Base-by-base conservation (phyloP, 805 yeast genomes). In the Kregervanrija fluxuum region DNA sequence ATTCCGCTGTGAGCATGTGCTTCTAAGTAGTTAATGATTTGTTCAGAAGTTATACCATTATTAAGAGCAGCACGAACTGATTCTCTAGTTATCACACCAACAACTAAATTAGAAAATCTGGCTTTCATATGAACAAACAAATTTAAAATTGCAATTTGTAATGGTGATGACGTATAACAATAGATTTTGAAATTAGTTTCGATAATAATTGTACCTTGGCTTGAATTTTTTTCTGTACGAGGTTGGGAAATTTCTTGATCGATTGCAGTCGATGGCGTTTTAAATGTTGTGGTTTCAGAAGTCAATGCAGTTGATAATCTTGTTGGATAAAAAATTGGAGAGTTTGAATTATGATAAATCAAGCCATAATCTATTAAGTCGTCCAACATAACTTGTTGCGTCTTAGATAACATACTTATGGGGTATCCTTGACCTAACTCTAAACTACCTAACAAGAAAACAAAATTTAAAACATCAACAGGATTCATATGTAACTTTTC, bases 1-100 rank as follows among this genome's bases (percentile, higher is more conserved):
- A 91, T 85, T 60, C 89, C 95, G 2, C 95, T 85, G 65, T 91
- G 98, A 0, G 97, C 96, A 68, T 93, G 96, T 0, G 89, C 76
- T 50, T 87, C 89, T 38, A 93, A 65, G 60, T 91, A 93, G 51
- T 87, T 79, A 48, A 93, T 84, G 54, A 93, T 86, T 61, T 93
- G 99, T 34, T 89, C 96, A 0, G 98, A 91, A 0, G 96, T 85
- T 54, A 93, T 93, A 30, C 99, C 99, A 54, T 85, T 87, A 36
- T 70, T 60, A 34, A 93, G 66, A 0, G 99, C 99, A 43, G 75
- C 70, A 48, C 98, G 72, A 15, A 93, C 82, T 0, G 96, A 86
- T 55, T 91, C 97, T 62, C 98, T 77, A 5, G 97, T 90, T 47
- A 93, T 75, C 51, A 85, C 88, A 2, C 99, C 99, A 4, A 93